These are phyloP conservation scores for Geranium brycei DNA, from an alignment of 345 rosid species.

Conservation along the genomic window DNA sequence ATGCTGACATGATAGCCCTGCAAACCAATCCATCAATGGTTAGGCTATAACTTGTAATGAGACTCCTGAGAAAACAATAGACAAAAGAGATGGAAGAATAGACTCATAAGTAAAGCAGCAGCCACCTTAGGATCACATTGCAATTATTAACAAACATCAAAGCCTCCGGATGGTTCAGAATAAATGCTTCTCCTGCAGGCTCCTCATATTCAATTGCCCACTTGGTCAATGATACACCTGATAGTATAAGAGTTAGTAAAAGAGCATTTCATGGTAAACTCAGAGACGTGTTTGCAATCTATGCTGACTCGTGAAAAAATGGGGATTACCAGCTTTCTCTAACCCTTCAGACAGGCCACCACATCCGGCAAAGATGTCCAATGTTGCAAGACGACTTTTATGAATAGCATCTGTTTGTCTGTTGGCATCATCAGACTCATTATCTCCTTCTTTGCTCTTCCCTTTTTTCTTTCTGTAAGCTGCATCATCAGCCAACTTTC, in stretches of 20 bases:
- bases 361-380: conserved; percentile 82
- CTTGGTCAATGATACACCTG: conserved; percentile 58
- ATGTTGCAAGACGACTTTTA: conserved; percentile 35
- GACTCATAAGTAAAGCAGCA: background rate
- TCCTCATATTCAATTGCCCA: conserved; percentile 95
- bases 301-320: background rate
- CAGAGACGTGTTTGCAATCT: background rate
- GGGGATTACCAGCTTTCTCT: conserved; percentile 38
- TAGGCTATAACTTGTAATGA: background rate
- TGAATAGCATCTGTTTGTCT: conserved; percentile 24
- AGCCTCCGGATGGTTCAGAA: conserved; percentile 54
- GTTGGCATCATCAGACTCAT: conserved; percentile 16
- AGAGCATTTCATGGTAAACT: background rate
- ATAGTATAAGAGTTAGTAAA: conserved; percentile 1
- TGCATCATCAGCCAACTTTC: conserved; percentile 24
- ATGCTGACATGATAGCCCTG: conserved; percentile 68
- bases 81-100: background rate
- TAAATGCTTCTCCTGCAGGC: conserved; percentile 79
- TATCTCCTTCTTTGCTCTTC: conserved; percentile 47
- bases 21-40: conserved; percentile 9
- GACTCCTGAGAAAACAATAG: background rate
- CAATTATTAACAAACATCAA: conserved; percentile 60
- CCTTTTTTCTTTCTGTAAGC: conserved; percentile 63
- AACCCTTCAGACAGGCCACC: conserved; percentile 75
- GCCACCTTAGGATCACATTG: conserved; percentile 69